Evolutionary conservation across 371 early-diverging fungal species (phyloP), one percentile per base, ranked within the genome.

Genomic region (Circinella minor): DNA sequence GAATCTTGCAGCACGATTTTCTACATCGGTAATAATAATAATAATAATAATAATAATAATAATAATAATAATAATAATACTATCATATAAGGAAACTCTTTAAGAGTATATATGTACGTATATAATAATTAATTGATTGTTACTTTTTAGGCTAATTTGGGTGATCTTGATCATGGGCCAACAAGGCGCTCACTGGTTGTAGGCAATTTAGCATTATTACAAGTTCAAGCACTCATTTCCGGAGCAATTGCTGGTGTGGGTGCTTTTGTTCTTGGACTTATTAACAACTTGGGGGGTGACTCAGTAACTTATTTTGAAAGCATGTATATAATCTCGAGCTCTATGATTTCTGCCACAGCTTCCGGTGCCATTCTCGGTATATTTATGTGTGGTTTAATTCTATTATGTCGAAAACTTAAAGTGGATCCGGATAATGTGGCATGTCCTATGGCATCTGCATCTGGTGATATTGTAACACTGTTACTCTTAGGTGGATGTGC

Each of bases 1-100:
- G 89, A 96, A 93, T 72, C 83, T 95, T 66, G 91, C 94, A 8
- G 89, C 94, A 34, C 83, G 96, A 17, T 79, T 94, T 36, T 91
- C 94, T 3, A 95, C 96, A 5, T 88, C 88, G 47, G 90, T 91
- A 82, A 84, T 76, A 66, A 38, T n/a, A 36, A 65, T 37, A 0
- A 36, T 10, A 34, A 27, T 9, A 17, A 57, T 57, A 27, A 27
- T 2, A 27, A 2, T 91, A 82, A 84, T 76, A 66, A 38, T n/a
- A 36, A 65, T 37, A 0, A 36, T 10, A 34, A 27, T 9, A 17
- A 57, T 57, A 27, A 27, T 2, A 27, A 2, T n/a, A n/a, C n/a
- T n/a, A n/a, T n/a, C 27, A 27, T 27, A 27, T 27, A 27, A 27
- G 27, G 27, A 27, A 27, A 27, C 27, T 27, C 27, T 27, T 27